Base-by-base conservation (phyloP, 768 basidiomycete genomes). In the Amanita thiersii region DNA sequence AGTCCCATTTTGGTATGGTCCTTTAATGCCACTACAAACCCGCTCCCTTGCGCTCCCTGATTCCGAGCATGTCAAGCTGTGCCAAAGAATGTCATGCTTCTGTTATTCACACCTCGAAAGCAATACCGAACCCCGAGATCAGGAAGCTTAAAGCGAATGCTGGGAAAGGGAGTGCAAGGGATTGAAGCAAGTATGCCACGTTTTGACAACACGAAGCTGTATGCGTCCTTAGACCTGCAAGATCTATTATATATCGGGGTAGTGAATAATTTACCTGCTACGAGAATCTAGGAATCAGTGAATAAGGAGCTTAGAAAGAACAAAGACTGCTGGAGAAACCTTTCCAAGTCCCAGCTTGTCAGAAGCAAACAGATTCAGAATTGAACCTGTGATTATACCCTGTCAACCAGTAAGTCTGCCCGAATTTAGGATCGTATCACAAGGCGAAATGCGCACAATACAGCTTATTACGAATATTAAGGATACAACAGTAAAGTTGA, bases 41-140 rank as follows among this genome's bases (percentile, higher is more conserved):
- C 80, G 50, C 82, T 82, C 1, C 81, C 72, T 59, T 83, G 81
- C 0, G 83, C 81, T 45, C 84, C 78, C 77, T 30, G n/a, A n/a
- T n/a, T n/a, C n/a, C n/a, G n/a, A n/a, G n/a, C n/a, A n/a, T n/a
- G n/a, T n/a, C n/a, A n/a, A n/a, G n/a, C n/a, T n/a, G n/a, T n/a
- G n/a, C n/a, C n/a, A n/a, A n/a, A n/a, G n/a, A n/a, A n/a, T n/a
- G n/a, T n/a, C n/a, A n/a, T n/a, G n/a, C n/a, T n/a, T n/a, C n/a
- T n/a, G n/a, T n/a, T n/a, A n/a, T n/a, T n/a, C n/a, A n/a, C n/a
- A n/a, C n/a, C n/a, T n/a, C 64, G 4, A 73, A 51, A 3, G 67
- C 62, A 9, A 64, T 36, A 1, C 70, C 70, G n/a, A n/a, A n/a
- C 2, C 63, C 52, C 1, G 69, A 69, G 41, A 68, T 69, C 34